These are phyloP conservation scores for Erodium trifolium DNA, from an alignment of 441 rosid species.

Conservation along the genomic window DNA sequence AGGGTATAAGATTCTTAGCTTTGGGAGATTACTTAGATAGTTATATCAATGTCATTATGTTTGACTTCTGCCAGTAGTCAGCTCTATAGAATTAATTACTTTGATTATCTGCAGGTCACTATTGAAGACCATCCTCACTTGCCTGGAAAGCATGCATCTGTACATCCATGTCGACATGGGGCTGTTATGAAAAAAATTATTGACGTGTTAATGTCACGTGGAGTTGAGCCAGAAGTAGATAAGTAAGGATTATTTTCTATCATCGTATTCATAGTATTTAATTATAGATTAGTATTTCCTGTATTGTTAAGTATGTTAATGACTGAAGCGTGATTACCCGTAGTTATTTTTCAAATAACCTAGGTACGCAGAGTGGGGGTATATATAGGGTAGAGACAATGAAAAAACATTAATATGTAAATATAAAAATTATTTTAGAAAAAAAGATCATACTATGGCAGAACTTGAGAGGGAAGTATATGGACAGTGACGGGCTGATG, in stretches of 20 bases:
- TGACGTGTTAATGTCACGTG: slow-evolving; percentile 84
- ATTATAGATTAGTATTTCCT: neutral
- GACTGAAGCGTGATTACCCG: neutral
- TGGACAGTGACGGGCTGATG: neutral
- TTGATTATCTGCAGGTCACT: slow-evolving; percentile 54
- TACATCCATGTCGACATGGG: slow-evolving; percentile 95
- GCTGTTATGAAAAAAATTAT: slow-evolving; percentile 98
- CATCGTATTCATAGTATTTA: neutral
- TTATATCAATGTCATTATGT: neutral
- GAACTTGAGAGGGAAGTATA: no score
- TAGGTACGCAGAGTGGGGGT: neutral
- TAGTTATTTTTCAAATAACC: neutral
- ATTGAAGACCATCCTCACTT: slow-evolving; percentile 96
- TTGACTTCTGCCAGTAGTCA: neutral
- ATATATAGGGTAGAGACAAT: neutral
- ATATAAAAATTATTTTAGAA: no score
- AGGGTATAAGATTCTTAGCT: neutral
- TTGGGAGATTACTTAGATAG: neutral
- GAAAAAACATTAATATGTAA: no score
- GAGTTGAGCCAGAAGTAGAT: slow-evolving; percentile 97
- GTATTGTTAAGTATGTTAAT: neutral
- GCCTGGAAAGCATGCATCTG: slow-evolving; percentile 94
- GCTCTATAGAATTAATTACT: neutral
- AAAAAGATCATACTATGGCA: no score
- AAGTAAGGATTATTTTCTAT: slow-evolving; percentile 35